Conservation (phyloP, 352 stramenopile genomes). For the Pythium myriotylum region DNA sequence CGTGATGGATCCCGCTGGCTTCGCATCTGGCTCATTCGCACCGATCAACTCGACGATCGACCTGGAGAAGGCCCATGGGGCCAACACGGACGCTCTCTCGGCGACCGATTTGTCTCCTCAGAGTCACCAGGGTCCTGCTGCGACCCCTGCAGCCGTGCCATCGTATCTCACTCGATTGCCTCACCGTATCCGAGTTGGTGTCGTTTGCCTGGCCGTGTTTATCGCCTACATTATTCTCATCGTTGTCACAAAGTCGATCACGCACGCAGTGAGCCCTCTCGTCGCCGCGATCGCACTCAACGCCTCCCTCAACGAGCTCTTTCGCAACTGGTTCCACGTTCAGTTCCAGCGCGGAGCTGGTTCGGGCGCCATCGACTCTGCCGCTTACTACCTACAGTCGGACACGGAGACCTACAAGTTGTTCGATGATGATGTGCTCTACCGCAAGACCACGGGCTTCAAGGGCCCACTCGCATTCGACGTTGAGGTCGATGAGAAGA, state of each 20-base stretch:
- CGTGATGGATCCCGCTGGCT: no score
- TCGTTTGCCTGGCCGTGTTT: no score
- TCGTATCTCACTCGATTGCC: no score
- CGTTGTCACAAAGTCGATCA: not conserved
- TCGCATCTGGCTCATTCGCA: no score
- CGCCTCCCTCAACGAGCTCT: conserved; percentile 21
- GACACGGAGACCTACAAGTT: conserved; percentile 48
- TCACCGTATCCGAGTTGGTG: no score
- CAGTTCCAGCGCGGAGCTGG: not conserved
- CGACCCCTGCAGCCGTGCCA: no score
- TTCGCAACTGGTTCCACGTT: conserved; percentile 3
- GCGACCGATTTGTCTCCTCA: not conserved
- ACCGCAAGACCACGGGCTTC: conserved; percentile 38
- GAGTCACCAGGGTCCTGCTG: not conserved
- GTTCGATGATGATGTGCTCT: conserved; percentile 41
- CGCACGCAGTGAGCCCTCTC: not conserved
- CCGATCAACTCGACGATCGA: no score
- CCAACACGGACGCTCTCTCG: not conserved
- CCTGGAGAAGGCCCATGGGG: no score
- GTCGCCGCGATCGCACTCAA: conserved; percentile 17
- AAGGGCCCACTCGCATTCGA: conserved; percentile 44
- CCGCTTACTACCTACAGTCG: conserved; percentile 32
- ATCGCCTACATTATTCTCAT: not conserved
- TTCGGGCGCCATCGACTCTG: conserved; percentile 2
- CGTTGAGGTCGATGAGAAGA: conserved; percentile 30